A percentile compares a stretch with the other conserved stretches of the same genome.
These are phyloP conservation scores for Paramecium biaurelia DNA, from an alignment of 73 alveolate genomes.

Conservation along the genomic window DNA sequence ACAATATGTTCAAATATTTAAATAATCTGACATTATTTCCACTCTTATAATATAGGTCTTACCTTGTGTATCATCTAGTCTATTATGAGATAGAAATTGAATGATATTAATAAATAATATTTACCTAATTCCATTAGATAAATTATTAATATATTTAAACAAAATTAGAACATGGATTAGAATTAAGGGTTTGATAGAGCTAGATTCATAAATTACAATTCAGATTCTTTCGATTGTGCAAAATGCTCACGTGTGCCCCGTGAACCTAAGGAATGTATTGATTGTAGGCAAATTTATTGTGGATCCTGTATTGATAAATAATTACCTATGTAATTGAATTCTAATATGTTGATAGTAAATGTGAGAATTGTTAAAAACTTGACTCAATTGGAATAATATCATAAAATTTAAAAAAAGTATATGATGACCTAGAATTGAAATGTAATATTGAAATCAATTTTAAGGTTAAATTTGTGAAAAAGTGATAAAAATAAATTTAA, in stretches of 20 bases:
- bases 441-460: neutral
- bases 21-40: no score
- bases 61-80: no score
- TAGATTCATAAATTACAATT: neutral
- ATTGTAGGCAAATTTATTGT: neutral
- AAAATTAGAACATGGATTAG: neutral
- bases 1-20: no score
- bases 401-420: neutral
- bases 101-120: no score
- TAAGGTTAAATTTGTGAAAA: neutral
- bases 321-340: neutral
- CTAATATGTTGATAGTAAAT: neutral
- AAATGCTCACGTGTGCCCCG: neutral
- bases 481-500: neutral
- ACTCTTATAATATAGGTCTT: no score
- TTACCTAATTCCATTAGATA: neutral
- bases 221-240: conserved; percentile 9
- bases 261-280: neutral
- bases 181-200: neutral
- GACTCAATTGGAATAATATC: neutral
- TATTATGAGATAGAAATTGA: no score
- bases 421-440: conserved; percentile 28
- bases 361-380: neutral
- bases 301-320: neutral
- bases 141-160: conserved; percentile 19